phyloP scores from a whole-genome alignment of 2,329 filamentous ascomycete genomes.

The Didymella exigua region DNA sequence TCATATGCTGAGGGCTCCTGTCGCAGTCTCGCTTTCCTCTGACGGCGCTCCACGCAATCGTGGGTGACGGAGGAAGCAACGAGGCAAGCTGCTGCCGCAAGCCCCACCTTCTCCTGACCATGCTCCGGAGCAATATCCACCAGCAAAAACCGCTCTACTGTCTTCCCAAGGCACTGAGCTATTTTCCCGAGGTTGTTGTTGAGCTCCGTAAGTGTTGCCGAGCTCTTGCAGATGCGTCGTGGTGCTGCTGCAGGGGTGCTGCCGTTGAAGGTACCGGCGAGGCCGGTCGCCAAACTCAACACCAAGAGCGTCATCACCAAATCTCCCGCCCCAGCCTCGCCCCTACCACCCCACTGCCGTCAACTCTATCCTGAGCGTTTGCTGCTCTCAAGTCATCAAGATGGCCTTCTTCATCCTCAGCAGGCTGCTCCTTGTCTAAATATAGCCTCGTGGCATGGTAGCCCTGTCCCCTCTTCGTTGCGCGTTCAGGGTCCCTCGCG shows the following conservation, averaged over 20 bases:
- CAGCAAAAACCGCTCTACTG: neutral
- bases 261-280: neutral
- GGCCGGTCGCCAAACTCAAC: constrained; percentile 7
- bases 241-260: constrained; percentile 3
- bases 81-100: neutral
- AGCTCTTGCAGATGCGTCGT: neutral
- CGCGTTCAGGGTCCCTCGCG: neutral
- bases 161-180: neutral
- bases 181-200: neutral
- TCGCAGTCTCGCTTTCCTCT: no score
- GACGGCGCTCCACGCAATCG: neutral
- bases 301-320: constrained; percentile 6
- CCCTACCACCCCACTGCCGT: neutral
- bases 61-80: neutral
- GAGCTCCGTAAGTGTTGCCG: neutral
- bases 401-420: neutral
- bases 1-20: neutral
- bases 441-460: neutral
- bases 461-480: neutral
- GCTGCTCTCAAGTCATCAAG: neutral
- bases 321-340: neutral
- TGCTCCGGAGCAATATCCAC: neutral
- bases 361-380: neutral
- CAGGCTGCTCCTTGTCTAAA: neutral
- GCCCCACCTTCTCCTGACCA: constrained; percentile 1